Conservation (phyloP, 108 stramenopile genomes). For the Pseudonitzschia multistriata region DNA sequence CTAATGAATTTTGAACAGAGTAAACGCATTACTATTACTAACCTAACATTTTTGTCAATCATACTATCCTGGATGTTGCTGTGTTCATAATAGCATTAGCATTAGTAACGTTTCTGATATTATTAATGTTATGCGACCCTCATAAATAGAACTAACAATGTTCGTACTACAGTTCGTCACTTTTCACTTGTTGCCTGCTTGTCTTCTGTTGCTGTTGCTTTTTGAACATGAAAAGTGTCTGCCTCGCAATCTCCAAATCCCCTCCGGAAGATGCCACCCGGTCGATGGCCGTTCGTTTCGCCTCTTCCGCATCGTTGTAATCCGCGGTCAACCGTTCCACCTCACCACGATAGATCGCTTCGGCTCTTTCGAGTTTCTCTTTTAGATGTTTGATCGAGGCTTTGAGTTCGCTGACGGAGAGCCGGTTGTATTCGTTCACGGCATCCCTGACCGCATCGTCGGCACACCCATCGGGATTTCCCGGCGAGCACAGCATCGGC, state of each 20-base stretch:
- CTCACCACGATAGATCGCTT: conserved; percentile 54
- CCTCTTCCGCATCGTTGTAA: conserved; percentile 45
- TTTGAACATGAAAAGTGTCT: not conserved
- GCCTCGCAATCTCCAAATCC: not conserved
- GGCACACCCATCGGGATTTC: conserved; percentile 70
- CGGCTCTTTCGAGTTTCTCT: conserved; percentile 56
- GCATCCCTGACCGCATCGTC: conserved; percentile 27
- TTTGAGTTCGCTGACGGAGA: conserved; percentile 49
- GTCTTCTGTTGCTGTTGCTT: not conserved
- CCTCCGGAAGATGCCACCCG: not conserved
- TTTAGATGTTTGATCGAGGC: conserved; percentile 54
- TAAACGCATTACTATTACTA: too few species aligned
- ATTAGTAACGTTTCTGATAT: too few species aligned
- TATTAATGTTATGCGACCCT: too few species aligned
- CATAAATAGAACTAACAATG: too few species aligned
- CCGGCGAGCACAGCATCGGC: conserved; percentile 57
- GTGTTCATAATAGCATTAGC: too few species aligned
- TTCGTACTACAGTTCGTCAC: not conserved
- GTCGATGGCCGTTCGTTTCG: conserved; percentile 48
- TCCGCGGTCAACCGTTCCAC: conserved; percentile 66
- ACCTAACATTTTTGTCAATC: too few species aligned
- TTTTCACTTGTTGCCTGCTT: not conserved
- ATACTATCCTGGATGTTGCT: too few species aligned
- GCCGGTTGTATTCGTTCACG: conserved; percentile 35
- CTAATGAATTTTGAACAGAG: too few species aligned